Evolutionary conservation across 192 early-diverging fungal species (phyloP).

Genomic region (Entomortierella lignicola): DNA sequence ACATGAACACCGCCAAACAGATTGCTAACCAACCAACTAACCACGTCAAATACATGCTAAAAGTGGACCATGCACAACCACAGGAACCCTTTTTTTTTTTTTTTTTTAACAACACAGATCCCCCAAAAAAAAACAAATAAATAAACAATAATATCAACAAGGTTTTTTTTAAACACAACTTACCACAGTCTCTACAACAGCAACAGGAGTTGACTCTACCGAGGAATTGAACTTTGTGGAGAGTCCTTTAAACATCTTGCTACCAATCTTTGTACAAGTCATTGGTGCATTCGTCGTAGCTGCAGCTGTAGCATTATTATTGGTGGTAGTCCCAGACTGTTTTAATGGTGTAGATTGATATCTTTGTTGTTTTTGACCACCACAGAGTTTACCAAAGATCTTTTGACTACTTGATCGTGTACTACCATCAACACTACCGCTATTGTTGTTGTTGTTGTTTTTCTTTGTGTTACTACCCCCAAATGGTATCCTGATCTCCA

Average conservation of each 20-base stretch:
- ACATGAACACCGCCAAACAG: background rate
- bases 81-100: background rate
- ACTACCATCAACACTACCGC: background rate
- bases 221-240: slow-evolving; percentile 13
- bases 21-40: no score
- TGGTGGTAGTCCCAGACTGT: background rate
- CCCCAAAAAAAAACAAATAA: slow-evolving; percentile 10
- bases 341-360: background rate
- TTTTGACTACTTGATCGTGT: no score
- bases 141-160: background rate
- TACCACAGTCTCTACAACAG: slow-evolving; percentile 21
- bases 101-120: slow-evolving; percentile 1
- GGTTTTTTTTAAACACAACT: background rate
- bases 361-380: background rate
- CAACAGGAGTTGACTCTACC: background rate
- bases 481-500: background rate
- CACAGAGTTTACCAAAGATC: background rate
- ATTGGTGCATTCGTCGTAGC: background rate
- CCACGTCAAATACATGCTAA: no score
- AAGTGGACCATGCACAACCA: background rate
- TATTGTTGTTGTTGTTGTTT: background rate
- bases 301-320: background rate
- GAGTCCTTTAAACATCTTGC: slow-evolving; percentile 8
- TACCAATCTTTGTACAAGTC: background rate
- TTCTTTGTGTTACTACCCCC: no score